Evolutionary conservation across 495 filamentous ascomycete species (phyloP).

Genomic region (Penicillium atrosanguineum): DNA sequence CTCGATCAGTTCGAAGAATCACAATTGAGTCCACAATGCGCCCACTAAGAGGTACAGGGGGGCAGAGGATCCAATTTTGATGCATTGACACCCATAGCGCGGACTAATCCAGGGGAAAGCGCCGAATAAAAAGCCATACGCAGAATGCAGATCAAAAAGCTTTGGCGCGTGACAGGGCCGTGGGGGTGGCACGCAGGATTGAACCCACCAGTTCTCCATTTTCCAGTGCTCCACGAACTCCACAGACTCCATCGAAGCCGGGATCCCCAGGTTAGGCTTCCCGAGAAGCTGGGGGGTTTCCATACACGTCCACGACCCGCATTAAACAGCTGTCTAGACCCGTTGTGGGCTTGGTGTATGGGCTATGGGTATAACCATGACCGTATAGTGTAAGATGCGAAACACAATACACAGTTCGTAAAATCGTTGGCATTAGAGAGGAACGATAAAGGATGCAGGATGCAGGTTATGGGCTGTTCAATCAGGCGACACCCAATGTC

Average conservation of each 20-base stretch:
- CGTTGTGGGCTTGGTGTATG: constrained; percentile 3
- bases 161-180: constrained; percentile 11
- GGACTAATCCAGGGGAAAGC: background rate
- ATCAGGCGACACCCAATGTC: constrained; percentile 23
- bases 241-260: background rate
- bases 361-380: constrained; percentile 21
- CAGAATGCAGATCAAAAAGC: background rate
- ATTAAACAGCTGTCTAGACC: background rate
- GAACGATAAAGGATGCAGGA: background rate
- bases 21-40: constrained; percentile 9
- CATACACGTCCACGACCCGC: background rate
- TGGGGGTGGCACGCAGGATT: background rate
- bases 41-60: constrained; percentile 10
- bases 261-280: constrained; percentile 30
- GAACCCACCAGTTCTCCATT: background rate
- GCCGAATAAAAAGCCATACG: background rate
- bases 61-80: background rate
- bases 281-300: constrained; percentile 13
- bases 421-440: background rate
- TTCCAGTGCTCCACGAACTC: background rate
- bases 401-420: constrained; percentile 16
- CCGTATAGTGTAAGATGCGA: constrained; percentile 20
- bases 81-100: background rate
- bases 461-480: background rate
- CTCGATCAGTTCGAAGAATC: constrained; percentile 15